A percentile compares a stretch with the other conserved stretches of the same genome.
Conservation (phyloP, 2,329 filamentous ascomycete genomes). For the Talaromyces albobiverticillius region DNA sequence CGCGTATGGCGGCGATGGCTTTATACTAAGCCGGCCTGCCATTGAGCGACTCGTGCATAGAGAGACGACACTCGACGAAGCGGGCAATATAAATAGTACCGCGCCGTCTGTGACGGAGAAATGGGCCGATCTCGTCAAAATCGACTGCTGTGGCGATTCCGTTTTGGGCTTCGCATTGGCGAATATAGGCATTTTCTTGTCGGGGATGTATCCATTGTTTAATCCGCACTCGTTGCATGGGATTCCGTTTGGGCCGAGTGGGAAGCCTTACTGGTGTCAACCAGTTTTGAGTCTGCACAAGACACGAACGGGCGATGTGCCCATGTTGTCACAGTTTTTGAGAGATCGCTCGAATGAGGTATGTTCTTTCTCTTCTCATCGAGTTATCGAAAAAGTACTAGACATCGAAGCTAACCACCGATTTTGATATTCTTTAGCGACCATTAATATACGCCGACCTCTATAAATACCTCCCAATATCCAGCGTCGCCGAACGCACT, state of each 20-base stretch:
- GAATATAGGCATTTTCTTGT: conserved; percentile 44
- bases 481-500: conserved; percentile 16
- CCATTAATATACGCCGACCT: conserved; percentile 29
- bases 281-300: conserved; percentile 52
- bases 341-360: conserved; percentile 21
- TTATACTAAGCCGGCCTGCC: conserved; percentile 51
- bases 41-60: conserved; percentile 46
- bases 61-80: conserved; percentile 29
- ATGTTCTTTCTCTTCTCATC: conserved; percentile 3
- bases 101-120: conserved; percentile 39
- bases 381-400: not conserved
- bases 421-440: conserved; percentile 5
- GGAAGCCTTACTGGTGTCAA: conserved; percentile 50
- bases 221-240: conserved; percentile 49
- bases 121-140: conserved; percentile 41
- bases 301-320: conserved; percentile 48
- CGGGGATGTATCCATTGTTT: conserved; percentile 51
- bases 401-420: not conserved
- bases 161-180: conserved; percentile 49
- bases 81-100: conserved; percentile 34
- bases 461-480: conserved; percentile 27
- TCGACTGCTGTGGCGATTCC: conserved; percentile 55
- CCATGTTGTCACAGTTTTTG: conserved; percentile 47
- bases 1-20: conserved; percentile 53
- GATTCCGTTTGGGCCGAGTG: conserved; percentile 40